Conservation (phyloP, 805 yeast species). For the Lipomyces spencermartinsiae region DNA sequence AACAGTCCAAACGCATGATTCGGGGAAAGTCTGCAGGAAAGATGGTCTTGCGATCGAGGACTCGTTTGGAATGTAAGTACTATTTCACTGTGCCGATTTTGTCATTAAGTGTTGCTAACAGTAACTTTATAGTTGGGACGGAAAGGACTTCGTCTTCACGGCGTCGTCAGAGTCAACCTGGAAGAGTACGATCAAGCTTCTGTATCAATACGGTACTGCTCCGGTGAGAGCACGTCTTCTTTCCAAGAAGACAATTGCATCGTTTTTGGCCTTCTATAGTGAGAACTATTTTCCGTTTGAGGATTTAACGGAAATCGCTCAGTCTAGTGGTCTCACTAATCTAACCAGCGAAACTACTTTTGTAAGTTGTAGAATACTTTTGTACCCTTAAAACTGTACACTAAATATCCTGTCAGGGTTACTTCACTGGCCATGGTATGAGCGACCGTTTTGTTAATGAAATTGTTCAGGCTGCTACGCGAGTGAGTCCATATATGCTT, state of each 20-base stretch:
- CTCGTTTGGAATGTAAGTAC: conserved; percentile 48
- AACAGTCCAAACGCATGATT: conserved; percentile 24
- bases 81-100: conserved; percentile 8
- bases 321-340: conserved; percentile 43
- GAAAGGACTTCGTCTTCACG: conserved; percentile 25
- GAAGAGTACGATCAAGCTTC: conserved; percentile 38
- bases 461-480: conserved; percentile 51
- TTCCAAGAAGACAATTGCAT: conserved; percentile 39
- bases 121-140: conserved; percentile 34
- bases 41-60: conserved; percentile 43
- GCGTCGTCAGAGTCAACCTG: conserved; percentile 26
- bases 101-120: conserved; percentile 2
- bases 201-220: conserved; percentile 47
- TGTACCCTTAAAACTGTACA: no score
- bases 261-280: conserved; percentile 47
- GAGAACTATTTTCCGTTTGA: conserved; percentile 49
- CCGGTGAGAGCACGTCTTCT: conserved; percentile 41
- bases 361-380: not conserved
- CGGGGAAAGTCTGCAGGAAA: conserved; percentile 34
- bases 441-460: conserved; percentile 44
- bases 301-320: conserved; percentile 40
- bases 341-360: conserved; percentile 43
- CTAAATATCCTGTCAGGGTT: conserved; percentile 8
- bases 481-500: conserved; percentile 42
- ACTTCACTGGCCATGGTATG: conserved; percentile 17